phyloP scores from a whole-genome alignment of 306 rosid genomes.

The Arachis hypogaea region DNA sequence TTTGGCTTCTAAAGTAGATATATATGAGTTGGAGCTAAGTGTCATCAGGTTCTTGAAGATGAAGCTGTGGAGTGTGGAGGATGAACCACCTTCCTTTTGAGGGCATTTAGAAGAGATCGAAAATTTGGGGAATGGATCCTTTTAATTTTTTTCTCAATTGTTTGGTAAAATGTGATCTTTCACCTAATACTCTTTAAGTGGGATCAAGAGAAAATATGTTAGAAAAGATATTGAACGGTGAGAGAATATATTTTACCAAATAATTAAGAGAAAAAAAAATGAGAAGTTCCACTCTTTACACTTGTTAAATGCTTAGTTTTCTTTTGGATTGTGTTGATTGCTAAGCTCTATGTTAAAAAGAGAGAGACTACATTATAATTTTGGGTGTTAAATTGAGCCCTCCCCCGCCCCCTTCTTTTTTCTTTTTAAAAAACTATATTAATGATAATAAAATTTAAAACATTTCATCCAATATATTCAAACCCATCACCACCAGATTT shows the following conservation, averaged over 20 bases:
- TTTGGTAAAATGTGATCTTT: too few relatives aligned
- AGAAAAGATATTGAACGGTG: too few relatives aligned
- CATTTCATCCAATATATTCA: too few relatives aligned
- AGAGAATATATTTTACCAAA: too few relatives aligned
- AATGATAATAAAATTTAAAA: too few relatives aligned
- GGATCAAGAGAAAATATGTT: too few relatives aligned
- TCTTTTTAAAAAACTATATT: too few relatives aligned
- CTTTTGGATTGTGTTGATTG: not conserved
- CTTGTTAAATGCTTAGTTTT: not conserved
- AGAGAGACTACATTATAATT: not conserved
- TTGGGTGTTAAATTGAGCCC: not conserved
- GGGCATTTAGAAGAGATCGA: not conserved
- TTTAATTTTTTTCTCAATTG: too few relatives aligned
- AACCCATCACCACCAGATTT: too few relatives aligned
- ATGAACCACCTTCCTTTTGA: not conserved
- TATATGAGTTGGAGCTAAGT: not conserved
- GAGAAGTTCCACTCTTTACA: not conserved
- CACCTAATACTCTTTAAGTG: too few relatives aligned
- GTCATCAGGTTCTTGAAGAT: not conserved
- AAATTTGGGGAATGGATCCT: not conserved
- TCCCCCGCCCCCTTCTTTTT: not conserved
- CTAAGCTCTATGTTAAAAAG: not conserved
- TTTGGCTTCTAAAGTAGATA: conserved; percentile 13
- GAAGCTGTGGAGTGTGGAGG: not conserved
- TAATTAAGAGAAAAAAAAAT: too few relatives aligned